Base-by-base conservation (phyloP, 768 basidiomycete species). In the Mycena haematopus region DNA sequence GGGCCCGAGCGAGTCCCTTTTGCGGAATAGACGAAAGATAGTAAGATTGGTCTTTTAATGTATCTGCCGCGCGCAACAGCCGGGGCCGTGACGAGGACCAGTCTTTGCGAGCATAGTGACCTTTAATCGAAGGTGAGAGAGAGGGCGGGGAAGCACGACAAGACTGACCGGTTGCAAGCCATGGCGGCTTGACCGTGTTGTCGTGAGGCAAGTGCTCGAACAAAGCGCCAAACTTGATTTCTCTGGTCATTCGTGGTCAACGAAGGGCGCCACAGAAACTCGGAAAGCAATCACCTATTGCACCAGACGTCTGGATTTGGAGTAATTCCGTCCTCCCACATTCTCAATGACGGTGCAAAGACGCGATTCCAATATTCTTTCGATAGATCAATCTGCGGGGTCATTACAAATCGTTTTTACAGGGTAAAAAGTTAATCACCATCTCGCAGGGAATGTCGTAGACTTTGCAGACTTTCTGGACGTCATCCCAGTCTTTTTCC, bases 221-320 rank as follows among this genome's bases (percentile, higher is more conserved):
- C 21, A 98, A 78, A 0, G 91, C 91, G 7, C 92, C 93, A 64
- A 96, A 98, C 73, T 97, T 96, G 67, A 96, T 91, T 73, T 95
- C 91, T 71, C 93, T 95, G 62, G 5, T 6, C 17, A 29, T 31
- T 52, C 49, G 19, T 29, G 50, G 50, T 25, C 44, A 35, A 29
- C 31, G 19, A 17, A 33, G 7, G n/a, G 29, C 29, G 9, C 29
- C 3, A 21, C 6, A 38, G 22, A 9, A 24, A n/a, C 19, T 17
- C 33, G 5, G 24, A 3, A 22, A 60, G 62, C 76, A 55, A 47
- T 6, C 52, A 92, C 93, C 78, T 86, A 77, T 99, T 99, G 72
- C 96, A 98, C 82, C 86, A 87, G 1, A 98, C 87, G 71, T 98
- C 96, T 0, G 96, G 95, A 75, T 97, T 98, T 0, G 96, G 96